Evolutionary conservation across 345 rosid species (phyloP), one percentile per base, ranked within the genome.

Genomic region (Ceriops decandra): DNA sequence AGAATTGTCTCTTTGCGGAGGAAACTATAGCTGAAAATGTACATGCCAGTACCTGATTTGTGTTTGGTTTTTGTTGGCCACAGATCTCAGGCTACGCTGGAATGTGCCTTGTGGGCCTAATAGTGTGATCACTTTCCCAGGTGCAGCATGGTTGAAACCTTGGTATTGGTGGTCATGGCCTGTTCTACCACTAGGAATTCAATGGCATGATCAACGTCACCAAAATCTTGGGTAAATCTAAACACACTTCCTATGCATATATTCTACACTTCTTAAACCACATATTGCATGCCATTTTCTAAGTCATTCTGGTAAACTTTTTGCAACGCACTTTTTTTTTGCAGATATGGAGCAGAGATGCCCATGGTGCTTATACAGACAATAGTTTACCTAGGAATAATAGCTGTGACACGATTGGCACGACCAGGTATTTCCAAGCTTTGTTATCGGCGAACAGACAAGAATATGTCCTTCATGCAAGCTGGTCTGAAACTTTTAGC

Each of bases 121-220:
- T 72, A 95, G 93, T 56, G 97, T 92, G 68, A 88, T 95, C 60
- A 95, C 99, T 22, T 95, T 88, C 79, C 99, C 99, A 1, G 86
- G 99, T 79, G 99, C 97, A 6, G 74, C 86, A 31, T 95, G 96
- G 96, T 71, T 92, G 85, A 95, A 95, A 73, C 99, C 99, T 66
- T 95, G 99, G 98, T 95, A 95, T 59, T 95, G 98, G 99, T 95
- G 99, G 98, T 86, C 99, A 36, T 95, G 95, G 93, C 98, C 99
- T 42, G 97, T 92, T 70, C 87, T 91, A 56, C 98, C 98, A 5
- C 60, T 95, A 58, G 97, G 99, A 53, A 57, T 90, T 27, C 76
- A 77, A 31, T 95, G 99, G 99, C 99, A 95, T 24, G 82, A 95
- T 59, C 82, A 68, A 64, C 96, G 99, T 36, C 86, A 76, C 62